Base-by-base conservation (phyloP, 345 rosid species). In the Atalantia buxifolia region DNA sequence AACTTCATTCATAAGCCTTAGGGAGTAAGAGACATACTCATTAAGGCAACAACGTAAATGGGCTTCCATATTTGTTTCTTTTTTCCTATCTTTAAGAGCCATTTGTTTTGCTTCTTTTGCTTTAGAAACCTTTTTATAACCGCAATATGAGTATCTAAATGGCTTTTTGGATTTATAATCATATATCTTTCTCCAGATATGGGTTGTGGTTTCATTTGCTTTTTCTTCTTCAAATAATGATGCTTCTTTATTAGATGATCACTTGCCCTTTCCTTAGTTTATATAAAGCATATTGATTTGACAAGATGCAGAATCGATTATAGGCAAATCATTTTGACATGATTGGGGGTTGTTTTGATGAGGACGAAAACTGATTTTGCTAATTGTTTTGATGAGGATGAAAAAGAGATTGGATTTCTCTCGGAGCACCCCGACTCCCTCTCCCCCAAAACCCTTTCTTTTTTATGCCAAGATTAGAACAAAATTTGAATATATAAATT, bases 111-210 rank as follows among this genome's bases (percentile, higher is more conserved):
- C 56, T 76, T 72, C 50, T 40, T 82, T 72, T 57, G 55, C 79
- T 81, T 81, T 77, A 55, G 82, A 81, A 83, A 83, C 82, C 83
- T 83, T 81, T 86, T 82, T 14, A 42, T 27, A 65, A 69, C 78
- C 81, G 75, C 80, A 78, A 53, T 59, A 66, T 57, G 70, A 77
- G 78, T 78, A 30, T 74, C 76, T 79, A 74, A 77, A 60, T 31
- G 74, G 71, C 82, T 83, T 83, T 78, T 74, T 45, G 74, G 67
- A 69, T 60, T 64, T 62, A 78, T 77, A 86, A 81, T 79, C 81
- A 78, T 68, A 48, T 25, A 61, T 79, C 83, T 74, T 80, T 83
- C 80, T 81, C 71, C 72, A 71, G 79, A 76, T 69, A 72, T 80
- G 76, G 57, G 56, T 53, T 18, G 22, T 16, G 19, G 56, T 68